Conservation (phyloP, 805 yeast species). For the Ogataea dorogensis region DNA sequence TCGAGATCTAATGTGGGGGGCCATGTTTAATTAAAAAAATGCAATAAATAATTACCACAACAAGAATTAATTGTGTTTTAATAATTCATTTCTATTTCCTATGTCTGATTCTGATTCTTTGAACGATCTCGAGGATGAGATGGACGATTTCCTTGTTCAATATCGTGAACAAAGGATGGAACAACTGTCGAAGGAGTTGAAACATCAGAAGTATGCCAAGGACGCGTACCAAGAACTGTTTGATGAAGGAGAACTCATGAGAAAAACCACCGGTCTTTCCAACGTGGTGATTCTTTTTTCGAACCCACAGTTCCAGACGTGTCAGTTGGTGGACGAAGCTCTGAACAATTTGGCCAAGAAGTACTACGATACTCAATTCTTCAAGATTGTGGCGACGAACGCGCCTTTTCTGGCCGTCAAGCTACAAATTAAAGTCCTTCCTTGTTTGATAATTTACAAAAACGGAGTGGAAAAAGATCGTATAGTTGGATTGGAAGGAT, state of each 20-base stretch:
- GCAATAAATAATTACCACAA: slow-evolving; percentile 24
- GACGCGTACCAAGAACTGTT: slow-evolving; percentile 41
- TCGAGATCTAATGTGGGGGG: slow-evolving; percentile 6
- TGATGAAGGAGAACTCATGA: slow-evolving; percentile 59
- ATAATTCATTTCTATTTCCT: slow-evolving; percentile 23
- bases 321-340: slow-evolving; percentile 55
- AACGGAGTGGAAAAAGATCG: slow-evolving; percentile 59
- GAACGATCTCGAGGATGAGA: slow-evolving; percentile 50
- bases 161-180: slow-evolving; percentile 66
- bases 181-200: slow-evolving; percentile 48
- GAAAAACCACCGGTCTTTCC: slow-evolving; percentile 42
- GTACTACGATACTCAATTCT: slow-evolving; percentile 54
- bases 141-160: slow-evolving; percentile 42
- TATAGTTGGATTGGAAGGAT: slow-evolving; percentile 66
- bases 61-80: slow-evolving; percentile 25
- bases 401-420: slow-evolving; percentile 73
- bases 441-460: slow-evolving; percentile 62
- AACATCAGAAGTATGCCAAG: slow-evolving; percentile 31
- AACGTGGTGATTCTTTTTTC: slow-evolving; percentile 59
- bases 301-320: slow-evolving; percentile 58
- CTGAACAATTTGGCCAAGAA: slow-evolving; percentile 48
- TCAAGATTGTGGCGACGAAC: slow-evolving; percentile 54
- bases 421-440: slow-evolving; percentile 63
- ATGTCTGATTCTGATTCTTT: slow-evolving; percentile 30
- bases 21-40: slow-evolving; percentile 36